Evolutionary conservation across 352 stramenopile species (phyloP).

Genomic region (Phytophthora constricta): DNA sequence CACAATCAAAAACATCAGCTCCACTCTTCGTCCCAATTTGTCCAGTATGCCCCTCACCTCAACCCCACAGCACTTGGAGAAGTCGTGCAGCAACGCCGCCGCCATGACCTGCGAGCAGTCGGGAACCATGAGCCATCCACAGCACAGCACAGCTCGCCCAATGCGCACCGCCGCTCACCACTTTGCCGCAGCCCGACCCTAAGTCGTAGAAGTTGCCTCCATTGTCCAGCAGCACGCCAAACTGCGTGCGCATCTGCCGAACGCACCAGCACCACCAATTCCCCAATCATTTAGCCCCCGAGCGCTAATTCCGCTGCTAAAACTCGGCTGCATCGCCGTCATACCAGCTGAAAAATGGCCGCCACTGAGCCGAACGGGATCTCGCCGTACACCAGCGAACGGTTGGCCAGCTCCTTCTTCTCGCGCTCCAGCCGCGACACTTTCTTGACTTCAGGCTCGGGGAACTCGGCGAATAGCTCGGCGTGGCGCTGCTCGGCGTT

Average conservation of each 20-base stretch:
- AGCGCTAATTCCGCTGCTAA: no score
- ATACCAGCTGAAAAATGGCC: slow-evolving; percentile 68
- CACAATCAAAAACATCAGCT: neutral
- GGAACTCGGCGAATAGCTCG: slow-evolving; percentile 57
- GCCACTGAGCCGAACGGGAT: slow-evolving; percentile 65
- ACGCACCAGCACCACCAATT: neutral
- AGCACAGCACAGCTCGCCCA: no score
- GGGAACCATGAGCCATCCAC: slow-evolving; percentile 1
- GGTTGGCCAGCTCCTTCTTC: slow-evolving; percentile 66
- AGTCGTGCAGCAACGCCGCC: slow-evolving; percentile 65
- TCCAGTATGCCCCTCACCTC: slow-evolving; percentile 51
- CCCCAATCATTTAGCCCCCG: no score
- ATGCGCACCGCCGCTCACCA: no score
- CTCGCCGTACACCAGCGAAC: slow-evolving; percentile 71
- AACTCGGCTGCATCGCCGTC: no score
- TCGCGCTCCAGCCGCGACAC: slow-evolving; percentile 71
- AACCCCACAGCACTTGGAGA: slow-evolving; percentile 69
- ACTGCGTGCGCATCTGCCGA: slow-evolving; percentile 73
- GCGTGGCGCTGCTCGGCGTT: slow-evolving; percentile 48
- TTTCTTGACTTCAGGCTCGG: slow-evolving; percentile 57
- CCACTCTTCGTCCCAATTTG: no score
- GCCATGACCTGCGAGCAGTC: slow-evolving; percentile 73
- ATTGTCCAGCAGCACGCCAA: slow-evolving; percentile 64
- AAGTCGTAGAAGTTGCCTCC: slow-evolving; percentile 77
- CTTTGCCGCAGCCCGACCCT: slow-evolving; percentile 75